Evolutionary conservation across 2,329 filamentous ascomycete species (phyloP), one percentile per base, ranked within the genome.

Genomic region (Botrytis medusae): DNA sequence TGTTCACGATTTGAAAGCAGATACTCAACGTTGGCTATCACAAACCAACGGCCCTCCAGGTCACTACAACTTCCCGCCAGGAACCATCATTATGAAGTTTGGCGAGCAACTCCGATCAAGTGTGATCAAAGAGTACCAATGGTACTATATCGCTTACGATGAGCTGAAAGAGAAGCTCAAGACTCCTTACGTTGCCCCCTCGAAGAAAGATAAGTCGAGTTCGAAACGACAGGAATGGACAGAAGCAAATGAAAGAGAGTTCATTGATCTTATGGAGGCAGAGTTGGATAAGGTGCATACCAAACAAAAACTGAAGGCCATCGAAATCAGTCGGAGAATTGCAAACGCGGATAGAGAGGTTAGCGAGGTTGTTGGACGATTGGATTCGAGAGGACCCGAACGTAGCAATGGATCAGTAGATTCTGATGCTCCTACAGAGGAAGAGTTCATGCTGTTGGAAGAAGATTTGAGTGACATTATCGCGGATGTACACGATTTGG

Each of bases 111-210:
- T 99, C 80, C 94, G 94, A 77, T 95, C 94, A 80, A 98, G 95
- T 82, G 89, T 97, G 81, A 97, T 98, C 84, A 94, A 93, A 86
- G 95, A 98, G 85, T 99, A 97, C 85, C 91, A 95, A 83, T 97
- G 95, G 91, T 94, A 97, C 86, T 99, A 99, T 85, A 98, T 99
- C 84, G 92, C 94, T 84, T 99, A 99, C 85, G 95, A 98, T 82
- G 93, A 92, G 77, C 89, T 99, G 68, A 99, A 99, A 85, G 87
- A 88, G 77, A 91, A 94, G 77, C 90, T 99, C 75, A 96, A 95
- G 84, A 90, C 88, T 74, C 88, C 91, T 74, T 92, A 87, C 77
- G 89, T 90, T 74, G 84, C 82, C 74, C 82, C 83, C 72, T 86
- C 83, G 60, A 85, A 81, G 74, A 83, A 80, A 63, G 80, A 84